These are phyloP conservation scores for Backusella circina DNA, from an alignment of 192 early-diverging fungal genomes.

Conservation along the genomic window DNA sequence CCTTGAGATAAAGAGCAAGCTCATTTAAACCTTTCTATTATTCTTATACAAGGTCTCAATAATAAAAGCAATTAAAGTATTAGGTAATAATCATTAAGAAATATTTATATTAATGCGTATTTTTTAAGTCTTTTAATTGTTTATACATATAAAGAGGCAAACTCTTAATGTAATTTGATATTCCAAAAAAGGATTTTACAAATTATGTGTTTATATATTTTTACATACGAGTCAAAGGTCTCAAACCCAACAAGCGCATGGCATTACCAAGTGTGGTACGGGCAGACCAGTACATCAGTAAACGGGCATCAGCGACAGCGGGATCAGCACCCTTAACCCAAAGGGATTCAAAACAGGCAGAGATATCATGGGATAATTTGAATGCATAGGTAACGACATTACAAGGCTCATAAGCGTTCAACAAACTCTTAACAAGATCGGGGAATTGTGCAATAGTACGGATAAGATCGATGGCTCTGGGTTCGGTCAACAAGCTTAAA, in stretches of 20 bases:
- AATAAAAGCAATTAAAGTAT: neutral
- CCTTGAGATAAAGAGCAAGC: too few relatives aligned
- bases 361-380: conserved; percentile 77
- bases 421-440: conserved; percentile 70
- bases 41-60: neutral
- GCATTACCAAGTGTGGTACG: conserved; percentile 85
- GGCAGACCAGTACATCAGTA: conserved; percentile 84
- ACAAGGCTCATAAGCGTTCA: conserved; percentile 76
- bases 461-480: conserved; percentile 67
- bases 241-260: conserved; percentile 76
- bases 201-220: conserved; percentile 10
- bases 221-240: conserved; percentile 91
- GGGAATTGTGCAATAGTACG: conserved; percentile 80
- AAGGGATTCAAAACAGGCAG: conserved; percentile 71
- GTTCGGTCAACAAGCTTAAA: conserved; percentile 66
- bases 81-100: neutral
- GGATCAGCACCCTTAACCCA: conserved; percentile 70
- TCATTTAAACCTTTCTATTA: too few relatives aligned
- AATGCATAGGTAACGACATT: conserved; percentile 83
- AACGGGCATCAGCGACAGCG: conserved; percentile 79
- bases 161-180: neutral
- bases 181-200: neutral
- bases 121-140: neutral
- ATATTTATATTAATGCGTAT: neutral
- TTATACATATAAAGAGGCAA: neutral